A percentile compares a stretch with the other conserved stretches of the same genome.
phyloP scores from a whole-genome alignment of 2,329 filamentous ascomycete genomes.

The Colletotrichum sublineola region DNA sequence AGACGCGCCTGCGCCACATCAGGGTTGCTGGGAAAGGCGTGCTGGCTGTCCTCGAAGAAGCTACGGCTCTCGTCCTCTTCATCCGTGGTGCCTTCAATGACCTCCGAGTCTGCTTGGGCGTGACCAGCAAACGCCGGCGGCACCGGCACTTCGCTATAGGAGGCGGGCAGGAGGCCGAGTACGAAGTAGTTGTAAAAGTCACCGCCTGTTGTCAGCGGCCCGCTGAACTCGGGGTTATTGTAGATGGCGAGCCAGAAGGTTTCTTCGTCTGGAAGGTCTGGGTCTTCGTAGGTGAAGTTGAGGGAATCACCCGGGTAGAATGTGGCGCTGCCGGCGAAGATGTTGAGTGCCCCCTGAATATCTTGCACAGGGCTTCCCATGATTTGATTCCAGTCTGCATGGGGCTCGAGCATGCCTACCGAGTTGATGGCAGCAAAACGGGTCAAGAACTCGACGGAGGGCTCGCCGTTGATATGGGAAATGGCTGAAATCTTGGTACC shows the following conservation, averaged over 20 bases:
- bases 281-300: conserved; percentile 33
- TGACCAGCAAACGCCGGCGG: conserved; percentile 12
- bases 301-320: conserved; percentile 32
- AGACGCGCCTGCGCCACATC: conserved; percentile 10
- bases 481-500: conserved; percentile 21
- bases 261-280: not conserved
- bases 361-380: conserved; percentile 34
- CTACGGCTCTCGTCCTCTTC: not conserved
- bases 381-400: conserved; percentile 35
- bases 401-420: conserved; percentile 35
- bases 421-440: conserved; percentile 22
- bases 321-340: conserved; percentile 21
- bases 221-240: conserved; percentile 31
- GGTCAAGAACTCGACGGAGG: conserved; percentile 12
- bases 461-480: conserved; percentile 30
- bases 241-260: conserved; percentile 31
- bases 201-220: conserved; percentile 25
- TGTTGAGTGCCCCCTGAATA: conserved; percentile 12
- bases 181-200: conserved; percentile 39
- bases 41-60: conserved; percentile 9
- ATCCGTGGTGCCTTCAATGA: not conserved
- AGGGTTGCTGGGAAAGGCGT: conserved; percentile 15
- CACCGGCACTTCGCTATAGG: conserved; percentile 9
- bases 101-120: not conserved
- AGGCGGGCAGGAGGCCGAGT: conserved; percentile 23